These are phyloP conservation scores for Phaeotremella skinneri DNA, from an alignment of 768 basidiomycete species.

Conservation along the genomic window DNA sequence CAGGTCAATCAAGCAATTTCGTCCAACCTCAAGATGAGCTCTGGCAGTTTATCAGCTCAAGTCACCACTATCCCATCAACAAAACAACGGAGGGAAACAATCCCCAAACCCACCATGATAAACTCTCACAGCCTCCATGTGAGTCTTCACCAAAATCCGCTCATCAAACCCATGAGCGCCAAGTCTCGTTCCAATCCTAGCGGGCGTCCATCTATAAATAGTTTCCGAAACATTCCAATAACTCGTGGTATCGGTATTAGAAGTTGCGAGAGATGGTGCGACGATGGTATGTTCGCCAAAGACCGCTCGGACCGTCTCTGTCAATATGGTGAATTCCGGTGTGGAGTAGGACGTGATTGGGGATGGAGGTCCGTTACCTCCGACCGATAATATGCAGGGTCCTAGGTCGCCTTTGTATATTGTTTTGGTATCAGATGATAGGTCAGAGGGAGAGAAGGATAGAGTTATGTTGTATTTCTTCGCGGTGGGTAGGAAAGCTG, in stretches of 20 bases:
- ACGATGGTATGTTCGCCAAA: constrained; percentile 6
- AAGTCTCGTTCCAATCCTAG: constrained; percentile 16
- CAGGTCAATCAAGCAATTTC: no score
- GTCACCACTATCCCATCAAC: no score
- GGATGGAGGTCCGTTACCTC: not conserved
- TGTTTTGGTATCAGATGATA: not conserved
- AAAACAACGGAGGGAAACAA: no score
- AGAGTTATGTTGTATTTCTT: not conserved
- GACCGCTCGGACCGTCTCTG: constrained; percentile 1
- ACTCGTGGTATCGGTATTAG: constrained; percentile 7
- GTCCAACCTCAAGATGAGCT: no score
- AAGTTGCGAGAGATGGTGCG: not conserved
- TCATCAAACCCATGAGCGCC: constrained; percentile 25
- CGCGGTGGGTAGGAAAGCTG: not conserved
- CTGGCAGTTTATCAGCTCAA: no score
- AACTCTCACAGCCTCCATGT: constrained; percentile 6
- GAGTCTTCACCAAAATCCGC: constrained; percentile 12
- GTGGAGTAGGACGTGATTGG: not conserved
- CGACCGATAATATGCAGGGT: not conserved
- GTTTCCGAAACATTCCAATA: constrained; percentile 5
- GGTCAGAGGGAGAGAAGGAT: not conserved
- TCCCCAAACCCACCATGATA: constrained; percentile 13
- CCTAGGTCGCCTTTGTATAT: not conserved
- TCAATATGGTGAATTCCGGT: not conserved
- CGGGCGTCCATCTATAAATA: constrained; percentile 18